A percentile compares a stretch with the other conserved stretches of the same genome.
phyloP scores from a whole-genome alignment of 116 monocot species.

The Papilionanthe hybrid region DNA sequence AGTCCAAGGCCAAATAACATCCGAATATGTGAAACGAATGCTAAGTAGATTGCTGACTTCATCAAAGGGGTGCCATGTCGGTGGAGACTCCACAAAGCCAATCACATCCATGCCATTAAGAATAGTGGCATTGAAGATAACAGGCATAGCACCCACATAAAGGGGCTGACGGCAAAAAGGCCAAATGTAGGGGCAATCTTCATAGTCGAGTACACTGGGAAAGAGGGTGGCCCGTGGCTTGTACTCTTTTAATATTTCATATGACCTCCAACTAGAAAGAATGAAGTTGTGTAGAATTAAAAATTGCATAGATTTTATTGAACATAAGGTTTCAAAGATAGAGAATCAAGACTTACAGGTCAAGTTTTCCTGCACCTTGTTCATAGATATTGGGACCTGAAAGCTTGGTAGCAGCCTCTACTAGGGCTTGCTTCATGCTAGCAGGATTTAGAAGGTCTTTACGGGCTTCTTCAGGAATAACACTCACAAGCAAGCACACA shows the following conservation, averaged over 20 bases:
- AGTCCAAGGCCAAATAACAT: constrained; percentile 99
- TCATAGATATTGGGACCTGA: constrained; percentile 91
- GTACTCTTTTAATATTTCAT: constrained; percentile 79
- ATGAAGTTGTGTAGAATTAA: background rate
- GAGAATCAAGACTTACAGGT: constrained; percentile 67
- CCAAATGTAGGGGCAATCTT: constrained; percentile 94
- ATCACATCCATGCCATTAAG: constrained; percentile 97
- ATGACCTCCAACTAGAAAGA: constrained; percentile 65
- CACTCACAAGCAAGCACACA: constrained; percentile 87
- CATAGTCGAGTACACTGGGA: constrained; percentile 81
- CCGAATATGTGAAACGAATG: constrained; percentile 80
- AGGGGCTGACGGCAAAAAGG: constrained; percentile 96
- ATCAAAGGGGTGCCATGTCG: constrained; percentile 79
- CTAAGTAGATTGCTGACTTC: constrained; percentile 90
- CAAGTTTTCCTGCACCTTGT: constrained; percentile 88
- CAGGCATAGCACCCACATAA: constrained; percentile 96
- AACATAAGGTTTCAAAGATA: background rate
- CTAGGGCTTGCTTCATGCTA: constrained; percentile 99
- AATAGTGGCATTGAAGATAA: constrained; percentile 94
- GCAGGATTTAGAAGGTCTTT: constrained; percentile 89
- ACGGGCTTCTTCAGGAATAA: constrained; percentile 62
- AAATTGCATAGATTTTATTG: background rate
- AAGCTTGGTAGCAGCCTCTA: constrained; percentile 92
- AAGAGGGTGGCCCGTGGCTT: constrained; percentile 88
- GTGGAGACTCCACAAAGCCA: constrained; percentile 66